phyloP scores from a whole-genome alignment of 306 rosid species.

The Medicago lupulina region DNA sequence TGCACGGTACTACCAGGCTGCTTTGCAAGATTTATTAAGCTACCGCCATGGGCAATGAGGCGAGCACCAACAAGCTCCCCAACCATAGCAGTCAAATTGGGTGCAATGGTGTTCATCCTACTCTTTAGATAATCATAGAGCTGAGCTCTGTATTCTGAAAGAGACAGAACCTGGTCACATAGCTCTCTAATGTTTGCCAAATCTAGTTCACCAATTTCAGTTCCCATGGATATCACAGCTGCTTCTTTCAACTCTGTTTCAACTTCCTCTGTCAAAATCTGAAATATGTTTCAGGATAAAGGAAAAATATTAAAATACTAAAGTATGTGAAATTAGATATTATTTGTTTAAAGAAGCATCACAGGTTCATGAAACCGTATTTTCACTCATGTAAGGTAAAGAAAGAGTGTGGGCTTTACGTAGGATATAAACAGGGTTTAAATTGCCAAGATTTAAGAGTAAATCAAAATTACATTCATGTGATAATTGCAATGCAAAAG shows the following conservation, averaged over 20 bases:
- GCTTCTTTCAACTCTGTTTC: constrained; percentile 90
- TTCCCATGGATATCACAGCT: constrained; percentile 90
- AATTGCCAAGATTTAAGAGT: not conserved
- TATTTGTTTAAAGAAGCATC: not conserved
- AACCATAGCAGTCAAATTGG: constrained; percentile 91
- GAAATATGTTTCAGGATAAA: constrained; percentile 14
- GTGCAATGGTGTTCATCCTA: constrained; percentile 92
- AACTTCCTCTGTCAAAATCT: constrained; percentile 82
- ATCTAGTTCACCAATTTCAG: constrained; percentile 94
- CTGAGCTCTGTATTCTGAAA: constrained; percentile 88
- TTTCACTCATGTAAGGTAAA: not conserved
- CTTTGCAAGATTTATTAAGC: constrained; percentile 90
- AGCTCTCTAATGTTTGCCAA: constrained; percentile 75
- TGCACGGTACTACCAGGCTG: constrained; percentile 99
- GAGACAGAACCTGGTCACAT: constrained; percentile 94
- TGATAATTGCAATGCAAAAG: not conserved
- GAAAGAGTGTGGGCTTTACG: not conserved
- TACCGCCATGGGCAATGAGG: constrained; percentile 95
- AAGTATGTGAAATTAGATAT: not conserved
- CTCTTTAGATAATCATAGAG: constrained; percentile 84
- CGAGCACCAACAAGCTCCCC: constrained; percentile 99
- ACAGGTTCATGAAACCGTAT: not conserved
- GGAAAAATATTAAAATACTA: not conserved
- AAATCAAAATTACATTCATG: not conserved
- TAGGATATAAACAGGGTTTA: not conserved